Conservation (phyloP, 2,329 filamentous ascomycete species). For the Aureobasidium musti region DNA sequence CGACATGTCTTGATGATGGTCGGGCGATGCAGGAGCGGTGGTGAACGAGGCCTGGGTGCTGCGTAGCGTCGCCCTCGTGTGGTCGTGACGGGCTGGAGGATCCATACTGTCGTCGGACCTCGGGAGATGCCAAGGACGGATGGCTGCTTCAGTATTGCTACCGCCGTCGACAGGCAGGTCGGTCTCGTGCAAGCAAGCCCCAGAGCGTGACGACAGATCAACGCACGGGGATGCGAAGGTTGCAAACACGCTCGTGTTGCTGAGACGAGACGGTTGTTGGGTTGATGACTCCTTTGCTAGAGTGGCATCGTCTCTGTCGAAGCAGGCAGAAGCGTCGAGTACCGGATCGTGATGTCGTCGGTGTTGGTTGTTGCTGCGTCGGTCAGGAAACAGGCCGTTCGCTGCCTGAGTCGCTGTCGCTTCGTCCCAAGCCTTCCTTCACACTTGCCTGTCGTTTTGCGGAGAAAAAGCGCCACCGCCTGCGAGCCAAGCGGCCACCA, state of each 20-base stretch:
- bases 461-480: slow-evolving; percentile 21
- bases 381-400: slow-evolving; percentile 16
- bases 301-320: slow-evolving; percentile 2
- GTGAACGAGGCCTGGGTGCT: slow-evolving; percentile 36
- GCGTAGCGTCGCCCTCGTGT: slow-evolving; percentile 6
- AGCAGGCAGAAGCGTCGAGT: not conserved
- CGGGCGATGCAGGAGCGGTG: slow-evolving; percentile 36
- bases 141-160: not conserved
- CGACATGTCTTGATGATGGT: slow-evolving; percentile 32
- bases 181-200: slow-evolving; percentile 25
- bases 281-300: not conserved
- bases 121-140: slow-evolving; percentile 4
- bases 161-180: not conserved
- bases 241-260: slow-evolving; percentile 13
- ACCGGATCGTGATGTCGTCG: not conserved
- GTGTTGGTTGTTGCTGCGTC: slow-evolving; percentile 11
- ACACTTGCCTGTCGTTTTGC: slow-evolving; percentile 14
- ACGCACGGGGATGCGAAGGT: slow-evolving; percentile 24
- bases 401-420: slow-evolving; percentile 25
- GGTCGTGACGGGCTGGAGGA: slow-evolving; percentile 16
- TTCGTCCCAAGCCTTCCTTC: slow-evolving; percentile 7
- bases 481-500: not conserved
- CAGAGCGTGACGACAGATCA: slow-evolving; percentile 27
- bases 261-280: not conserved
- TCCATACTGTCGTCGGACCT: slow-evolving; percentile 26